A percentile compares a stretch with the other conserved stretches of the same genome.
Evolutionary conservation across 495 filamentous ascomycete genomes (phyloP).

Genomic region (Acidomyces sp.): DNA sequence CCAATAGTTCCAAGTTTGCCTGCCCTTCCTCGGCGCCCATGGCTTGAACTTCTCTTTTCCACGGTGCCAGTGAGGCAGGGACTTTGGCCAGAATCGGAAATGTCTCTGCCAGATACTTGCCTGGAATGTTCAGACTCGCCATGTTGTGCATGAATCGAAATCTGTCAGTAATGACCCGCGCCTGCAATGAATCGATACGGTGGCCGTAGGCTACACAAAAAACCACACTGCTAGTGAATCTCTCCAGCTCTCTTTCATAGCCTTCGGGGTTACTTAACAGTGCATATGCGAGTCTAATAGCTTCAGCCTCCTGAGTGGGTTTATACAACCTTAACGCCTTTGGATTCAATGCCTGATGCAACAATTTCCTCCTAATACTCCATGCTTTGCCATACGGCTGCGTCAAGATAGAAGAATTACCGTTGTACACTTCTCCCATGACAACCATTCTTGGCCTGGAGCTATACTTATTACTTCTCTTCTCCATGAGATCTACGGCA

Average conservation of each 20-base stretch:
- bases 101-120: conserved; percentile 44
- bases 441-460: conserved; percentile 43
- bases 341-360: conserved; percentile 34
- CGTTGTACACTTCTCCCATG: conserved; percentile 40
- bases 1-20: conserved; percentile 39
- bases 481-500: conserved; percentile 45
- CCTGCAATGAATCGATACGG: conserved; percentile 42
- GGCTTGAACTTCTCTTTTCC: conserved; percentile 43
- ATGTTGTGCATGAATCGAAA: conserved; percentile 47
- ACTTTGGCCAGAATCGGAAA: conserved; percentile 41
- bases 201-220: conserved; percentile 51
- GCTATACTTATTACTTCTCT: conserved; percentile 40
- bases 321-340: conserved; percentile 38
- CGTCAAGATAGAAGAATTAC: conserved; percentile 37
- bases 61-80: conserved; percentile 44
- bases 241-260: conserved; percentile 51
- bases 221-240: conserved; percentile 52
- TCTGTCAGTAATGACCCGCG: conserved; percentile 37
- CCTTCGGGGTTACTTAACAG: conserved; percentile 26
- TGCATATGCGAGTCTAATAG: conserved; percentile 25
- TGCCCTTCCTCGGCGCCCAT: conserved; percentile 38
- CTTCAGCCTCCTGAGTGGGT: conserved; percentile 33
- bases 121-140: conserved; percentile 47
- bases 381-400: conserved; percentile 37
- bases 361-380: conserved; percentile 30